Base-by-base conservation (phyloP, 2,329 filamentous ascomycete genomes). In the Exophiala phaeomuriformis region DNA sequence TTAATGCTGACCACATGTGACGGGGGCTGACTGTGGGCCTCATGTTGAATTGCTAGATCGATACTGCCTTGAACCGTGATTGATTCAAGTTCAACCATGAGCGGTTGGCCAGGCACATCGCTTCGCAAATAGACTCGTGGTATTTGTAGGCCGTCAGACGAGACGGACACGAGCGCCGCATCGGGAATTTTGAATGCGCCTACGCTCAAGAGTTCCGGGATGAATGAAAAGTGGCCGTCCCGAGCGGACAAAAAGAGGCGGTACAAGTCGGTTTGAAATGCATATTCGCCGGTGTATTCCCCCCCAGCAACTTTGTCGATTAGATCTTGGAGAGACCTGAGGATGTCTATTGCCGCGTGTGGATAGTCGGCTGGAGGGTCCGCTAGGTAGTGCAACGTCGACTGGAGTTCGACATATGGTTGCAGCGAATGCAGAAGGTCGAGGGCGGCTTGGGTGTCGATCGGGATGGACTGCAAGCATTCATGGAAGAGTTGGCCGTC, bases 161-260 rank as follows among this genome's bases (percentile, higher is more conserved):
- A 85, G 5, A 84, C 73, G 0, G 82, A 84, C 0, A 84, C 79
- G 0, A 85, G 68, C 5, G 77, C 73, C 61, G 82, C 71, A 3
- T 75, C 69, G 58, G 81, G 77, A 2, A 79, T 77, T 9, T 75
- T 68, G 62, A 76, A 82, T 1, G 72, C 68, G 47, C 84, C 82
- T 4, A 68, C 58, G 1, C 54, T 52, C n/a, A 63, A 55, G 0
- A 66, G 65, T 48, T 67, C 68, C 6, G 64, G 53, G 5, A 58
- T 47, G 32, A 65, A 60, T 6, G 7, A 46, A 28, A 71, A 61
- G 63, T 87, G 84, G 1, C 81, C 81, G 63, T 87, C 83, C 59
- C 86, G 81, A 3, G 79, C 77, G 1, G 71, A 71, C 28, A 74
- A 72, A 37, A 82, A 71, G 4, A 79, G 66, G 33, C 72, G 67